Base-by-base conservation (phyloP, 176 grass and related monocot genomes). In the Oryza officinalis region DNA sequence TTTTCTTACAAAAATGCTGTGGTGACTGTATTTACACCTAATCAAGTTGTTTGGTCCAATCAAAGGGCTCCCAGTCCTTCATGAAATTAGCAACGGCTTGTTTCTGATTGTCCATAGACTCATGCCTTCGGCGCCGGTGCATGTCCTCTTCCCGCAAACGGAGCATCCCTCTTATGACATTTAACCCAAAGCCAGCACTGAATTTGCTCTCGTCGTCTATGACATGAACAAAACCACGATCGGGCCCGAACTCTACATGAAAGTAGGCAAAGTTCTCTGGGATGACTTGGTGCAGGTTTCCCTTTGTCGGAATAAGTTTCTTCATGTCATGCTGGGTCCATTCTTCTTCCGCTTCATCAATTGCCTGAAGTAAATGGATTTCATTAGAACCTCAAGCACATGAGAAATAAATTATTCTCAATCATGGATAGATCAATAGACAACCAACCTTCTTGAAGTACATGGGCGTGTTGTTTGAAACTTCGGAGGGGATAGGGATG, bases 121-220 rank as follows among this genome's bases (percentile, higher is more conserved):
- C 93, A 0, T 96, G 94, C 70, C 89, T 86, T 72, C 83, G 84
- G 0, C 90, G 84, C 14, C 96, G 80, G 81, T 96, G 87, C 96
- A 96, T 99, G 78, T 94, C 91, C 78, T 95, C 96, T 71, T 89
- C 96, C 0, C 93, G 91, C 69, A 99, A 87, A 1, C 63, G 85
- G 14, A 99, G 82, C 87, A 99, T 83, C 26, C 93, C 93, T 74
- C 91, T 91, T 43, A 99, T 68, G 2, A 99, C 78, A 84, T 99
- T 99, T 60, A 99, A 72, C 27, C 91, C 96, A 76, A 99, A 99
- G 26, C 89, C 89, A 38, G 85, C 75, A 13, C 69, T 85, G 81
- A 99, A 96, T 22, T 99, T 96, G 37, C 40, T 86, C 79, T 99
- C 96, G 3, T 94, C 89, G 45, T 99, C 96, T n/a, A 99, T 99